phyloP scores from a whole-genome alignment of 1,284 basidiomycete species.

The Crepidotus sp. region DNA sequence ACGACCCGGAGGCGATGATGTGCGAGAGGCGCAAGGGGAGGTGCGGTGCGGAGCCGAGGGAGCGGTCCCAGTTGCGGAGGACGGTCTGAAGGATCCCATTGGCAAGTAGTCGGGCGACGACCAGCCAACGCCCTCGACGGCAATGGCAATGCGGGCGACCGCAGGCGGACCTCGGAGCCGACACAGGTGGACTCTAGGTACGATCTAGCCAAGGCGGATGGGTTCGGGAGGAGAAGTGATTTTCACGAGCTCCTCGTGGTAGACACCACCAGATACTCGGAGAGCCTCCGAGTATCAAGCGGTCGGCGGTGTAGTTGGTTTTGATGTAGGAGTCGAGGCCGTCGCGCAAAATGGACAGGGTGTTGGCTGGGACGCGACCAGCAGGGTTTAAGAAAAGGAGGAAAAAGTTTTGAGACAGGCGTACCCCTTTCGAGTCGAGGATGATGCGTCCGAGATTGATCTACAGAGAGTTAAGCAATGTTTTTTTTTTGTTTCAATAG shows the following conservation, averaged over 20 bases:
- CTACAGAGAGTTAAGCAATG: no score
- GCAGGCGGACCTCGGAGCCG: constrained; percentile 93
- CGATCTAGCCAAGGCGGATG: constrained; percentile 76
- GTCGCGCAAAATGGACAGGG: constrained; percentile 89
- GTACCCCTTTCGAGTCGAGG: constrained; percentile 73
- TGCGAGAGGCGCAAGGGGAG: constrained; percentile 89
- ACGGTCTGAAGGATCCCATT: constrained; percentile 97
- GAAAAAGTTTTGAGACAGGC: background rate
- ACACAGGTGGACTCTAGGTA: constrained; percentile 78
- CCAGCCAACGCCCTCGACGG: constrained; percentile 98
- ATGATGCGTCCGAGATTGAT: constrained; percentile 96
- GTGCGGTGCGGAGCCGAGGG: constrained; percentile 84
- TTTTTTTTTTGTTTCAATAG: no score
- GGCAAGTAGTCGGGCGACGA: constrained; percentile 98
- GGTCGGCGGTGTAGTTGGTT: constrained; percentile 97
- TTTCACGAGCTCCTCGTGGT: constrained; percentile 89
- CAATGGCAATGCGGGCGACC: constrained; percentile 94
- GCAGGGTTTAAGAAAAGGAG: no score
- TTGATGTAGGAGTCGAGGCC: constrained; percentile 91
- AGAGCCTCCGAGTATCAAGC: constrained; percentile 99
- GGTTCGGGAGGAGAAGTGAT: constrained; percentile 87
- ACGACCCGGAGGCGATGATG: constrained; percentile 88
- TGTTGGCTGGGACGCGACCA: no score
- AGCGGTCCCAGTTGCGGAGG: constrained; percentile 99
- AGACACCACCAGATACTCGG: constrained; percentile 90